These are phyloP conservation scores for Trichoderma sp. DNA, from an alignment of 2,329 filamentous ascomycete genomes.

Conservation along the genomic window DNA sequence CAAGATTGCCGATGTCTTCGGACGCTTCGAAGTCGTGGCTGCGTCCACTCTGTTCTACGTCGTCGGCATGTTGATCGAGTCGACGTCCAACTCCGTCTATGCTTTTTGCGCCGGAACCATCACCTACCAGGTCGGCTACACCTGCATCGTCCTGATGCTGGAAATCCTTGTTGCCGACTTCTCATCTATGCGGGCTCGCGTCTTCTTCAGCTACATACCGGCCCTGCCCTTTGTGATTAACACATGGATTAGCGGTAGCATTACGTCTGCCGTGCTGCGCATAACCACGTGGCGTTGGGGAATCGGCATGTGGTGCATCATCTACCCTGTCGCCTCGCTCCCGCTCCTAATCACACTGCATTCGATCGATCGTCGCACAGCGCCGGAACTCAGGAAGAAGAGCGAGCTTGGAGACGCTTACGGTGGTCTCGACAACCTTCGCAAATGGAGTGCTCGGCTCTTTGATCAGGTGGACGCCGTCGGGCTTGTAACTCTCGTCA, in stretches of 20 bases:
- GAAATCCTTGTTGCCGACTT: conserved; percentile 61
- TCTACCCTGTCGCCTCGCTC: conserved; percentile 54
- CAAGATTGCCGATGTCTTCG: conserved; percentile 62
- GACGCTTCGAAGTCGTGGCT: conserved; percentile 56
- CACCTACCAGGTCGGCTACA: conserved; percentile 59
- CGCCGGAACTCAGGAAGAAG: background rate
- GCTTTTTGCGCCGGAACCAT: conserved; percentile 53
- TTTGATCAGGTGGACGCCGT: conserved; percentile 55
- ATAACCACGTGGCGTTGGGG: conserved; percentile 59
- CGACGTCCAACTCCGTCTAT: conserved; percentile 45
- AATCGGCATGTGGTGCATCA: conserved; percentile 61
- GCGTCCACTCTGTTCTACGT: conserved; percentile 56
- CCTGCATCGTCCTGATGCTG: conserved; percentile 53
- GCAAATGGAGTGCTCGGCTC: conserved; percentile 41
- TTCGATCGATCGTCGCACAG: conserved; percentile 30
- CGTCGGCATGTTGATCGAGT: conserved; percentile 52
- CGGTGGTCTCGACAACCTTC: background rate
- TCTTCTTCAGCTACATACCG: conserved; percentile 62
- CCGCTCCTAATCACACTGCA: conserved; percentile 49
- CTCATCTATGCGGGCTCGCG: conserved; percentile 55
- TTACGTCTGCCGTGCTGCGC: conserved; percentile 49
- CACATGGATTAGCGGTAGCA: conserved; percentile 60
- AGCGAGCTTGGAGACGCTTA: background rate
- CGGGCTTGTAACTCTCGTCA: conserved; percentile 46
- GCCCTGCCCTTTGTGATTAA: conserved; percentile 58